Evolutionary conservation across 2,329 filamentous ascomycete species (phyloP), one percentile per base, ranked within the genome.

Genomic region (Arthroderma sp.): DNA sequence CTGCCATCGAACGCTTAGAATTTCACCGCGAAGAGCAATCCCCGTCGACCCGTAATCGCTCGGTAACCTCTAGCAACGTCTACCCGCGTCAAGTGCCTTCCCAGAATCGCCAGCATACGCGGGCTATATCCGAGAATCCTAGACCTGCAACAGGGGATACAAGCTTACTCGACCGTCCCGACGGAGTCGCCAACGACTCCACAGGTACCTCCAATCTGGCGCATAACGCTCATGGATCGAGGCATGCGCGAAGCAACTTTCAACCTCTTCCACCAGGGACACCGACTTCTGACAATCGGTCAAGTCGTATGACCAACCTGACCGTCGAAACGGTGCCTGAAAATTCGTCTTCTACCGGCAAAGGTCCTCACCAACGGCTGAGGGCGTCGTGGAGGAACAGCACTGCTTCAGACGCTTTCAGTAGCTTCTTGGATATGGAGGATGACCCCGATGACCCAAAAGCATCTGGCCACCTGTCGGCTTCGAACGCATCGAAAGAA

Each of bases 81-180:
- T 76, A 82, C 55, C 65, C 72, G 32, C 71, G 68, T 45, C 58
- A 69, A 38, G 74, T 78, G 51, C 57, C 64, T 45, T 59, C 65
- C 44, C 68, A 44, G 69, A 76, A 52, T 74, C 78, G 40, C 77
- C 56, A 80, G 71, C 65, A 83, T 78, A 83, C 62, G 57, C 77
- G 81, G 53, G 77, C 81, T 45, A 84, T 79, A 63, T 85, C 82
- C 44, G 82, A 86, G 60, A 41, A 62, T 76, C 38, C 64, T 77
- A 46, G 74, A 72, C 50, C 74, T 71, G 46, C 72, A n/a, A 29
- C 45, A 8, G 33, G 38, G 38, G 41, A 43, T 40, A 36, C 48
- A 29, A 40, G 40, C 15, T 30, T 43, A 30, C 36, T 43, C 32
- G 44, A 53, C 42, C 38, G 29, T 33, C 38, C 30, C 46, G 48